Evolutionary conservation across 148 eudicot species (phyloP).

Genomic region (Amaranthus cruentus): DNA sequence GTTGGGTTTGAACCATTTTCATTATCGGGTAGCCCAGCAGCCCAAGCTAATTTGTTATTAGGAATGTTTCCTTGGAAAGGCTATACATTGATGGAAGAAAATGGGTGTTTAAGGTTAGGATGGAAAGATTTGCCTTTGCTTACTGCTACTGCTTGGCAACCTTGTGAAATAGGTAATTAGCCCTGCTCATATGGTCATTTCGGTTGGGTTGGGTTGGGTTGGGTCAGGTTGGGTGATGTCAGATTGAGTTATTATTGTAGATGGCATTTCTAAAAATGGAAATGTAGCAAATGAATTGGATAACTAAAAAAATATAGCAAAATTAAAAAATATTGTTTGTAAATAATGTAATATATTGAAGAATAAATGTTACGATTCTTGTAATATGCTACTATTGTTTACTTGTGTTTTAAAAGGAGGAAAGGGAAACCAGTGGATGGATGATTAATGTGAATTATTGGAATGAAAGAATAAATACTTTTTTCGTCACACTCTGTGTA

Average conservation of each 20-base stretch:
- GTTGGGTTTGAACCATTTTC: constrained; percentile 57
- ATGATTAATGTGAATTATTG: not conserved
- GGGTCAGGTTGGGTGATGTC: too few relatives aligned
- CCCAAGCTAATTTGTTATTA: constrained; percentile 64
- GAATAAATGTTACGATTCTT: not conserved
- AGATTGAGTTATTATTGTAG: too few relatives aligned
- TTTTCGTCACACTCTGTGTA: too few relatives aligned
- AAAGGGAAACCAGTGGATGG: not conserved
- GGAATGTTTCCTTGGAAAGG: constrained; percentile 82
- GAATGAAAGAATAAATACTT: too few relatives aligned
- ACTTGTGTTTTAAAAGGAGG: too few relatives aligned
- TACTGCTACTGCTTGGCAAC: constrained; percentile 83
- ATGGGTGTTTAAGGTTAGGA: constrained; percentile 68
- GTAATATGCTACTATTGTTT: too few relatives aligned
- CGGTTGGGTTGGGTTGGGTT: too few relatives aligned
- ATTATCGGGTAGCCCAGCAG: constrained; percentile 66
- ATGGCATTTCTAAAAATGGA: not conserved
- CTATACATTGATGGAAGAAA: constrained; percentile 72
- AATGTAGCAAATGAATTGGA: too few relatives aligned
- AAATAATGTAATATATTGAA: not conserved
- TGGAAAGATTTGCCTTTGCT: constrained; percentile 80
- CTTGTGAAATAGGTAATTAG: constrained; percentile 11
- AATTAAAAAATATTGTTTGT: too few relatives aligned
- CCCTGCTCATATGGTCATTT: too few relatives aligned
- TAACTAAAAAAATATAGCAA: too few relatives aligned